Conservation (phyloP, 768 basidiomycete genomes). For the Phlebiopsis flavidoalba region DNA sequence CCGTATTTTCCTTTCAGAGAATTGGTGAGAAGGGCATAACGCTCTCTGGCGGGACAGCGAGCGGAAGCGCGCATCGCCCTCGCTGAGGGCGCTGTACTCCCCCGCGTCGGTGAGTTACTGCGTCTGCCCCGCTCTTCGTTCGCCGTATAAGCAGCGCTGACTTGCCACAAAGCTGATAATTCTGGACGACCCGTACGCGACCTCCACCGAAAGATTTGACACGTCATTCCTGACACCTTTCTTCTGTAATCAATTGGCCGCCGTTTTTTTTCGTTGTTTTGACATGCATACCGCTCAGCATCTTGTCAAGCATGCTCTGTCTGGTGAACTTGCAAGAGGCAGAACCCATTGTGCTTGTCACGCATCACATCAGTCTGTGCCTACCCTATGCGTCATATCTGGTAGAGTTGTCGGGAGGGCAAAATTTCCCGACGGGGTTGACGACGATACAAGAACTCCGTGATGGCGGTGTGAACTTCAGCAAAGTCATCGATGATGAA, state of each 20-base stretch:
- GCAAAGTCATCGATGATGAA: conserved; percentile 36
- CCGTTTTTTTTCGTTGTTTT: too few species aligned
- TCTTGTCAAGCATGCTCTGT: conserved; percentile 58
- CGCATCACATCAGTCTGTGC: conserved; percentile 75
- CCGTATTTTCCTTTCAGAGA: conserved; percentile 33
- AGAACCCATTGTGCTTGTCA: conserved; percentile 80
- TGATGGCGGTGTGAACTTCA: conserved; percentile 36
- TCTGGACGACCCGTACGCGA: conserved; percentile 65
- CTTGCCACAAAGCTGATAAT: conserved; percentile 41
- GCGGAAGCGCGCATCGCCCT: conserved; percentile 73
- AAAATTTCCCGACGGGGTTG: conserved; percentile 44
- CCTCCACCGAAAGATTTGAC: conserved; percentile 5
- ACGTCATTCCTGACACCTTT: not conserved
- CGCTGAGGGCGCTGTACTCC: conserved; percentile 78
- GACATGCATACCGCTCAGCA: conserved; percentile 77
- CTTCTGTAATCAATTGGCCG: conserved; percentile 39
- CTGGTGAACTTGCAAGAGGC: conserved; percentile 52
- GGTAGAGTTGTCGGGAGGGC: conserved; percentile 53
- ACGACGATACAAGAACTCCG: conserved; percentile 43
- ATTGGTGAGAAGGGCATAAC: conserved; percentile 82
- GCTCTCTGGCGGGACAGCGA: conserved; percentile 67
- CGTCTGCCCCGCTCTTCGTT: not conserved
- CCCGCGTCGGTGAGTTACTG: conserved; percentile 45
- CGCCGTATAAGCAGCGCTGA: not conserved
- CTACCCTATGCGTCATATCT: conserved; percentile 64